Percentiles rank a stretch among this genome's conserved stretches.
Conservation (phyloP, 1,139 yeast species). For the Candida sp. region DNA sequence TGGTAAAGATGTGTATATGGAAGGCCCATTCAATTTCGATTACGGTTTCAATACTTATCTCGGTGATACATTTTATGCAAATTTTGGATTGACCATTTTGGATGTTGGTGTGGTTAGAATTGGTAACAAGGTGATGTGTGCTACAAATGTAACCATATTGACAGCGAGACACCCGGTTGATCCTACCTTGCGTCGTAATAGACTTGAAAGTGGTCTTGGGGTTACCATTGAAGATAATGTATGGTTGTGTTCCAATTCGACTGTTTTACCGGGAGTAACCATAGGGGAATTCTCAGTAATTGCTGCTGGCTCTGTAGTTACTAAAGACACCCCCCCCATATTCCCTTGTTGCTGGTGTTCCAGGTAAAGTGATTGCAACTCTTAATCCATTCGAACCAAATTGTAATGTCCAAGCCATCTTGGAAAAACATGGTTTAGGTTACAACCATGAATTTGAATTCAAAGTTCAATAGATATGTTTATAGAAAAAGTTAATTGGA, state of each 20-base stretch:
- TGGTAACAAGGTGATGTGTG: conserved; percentile 58
- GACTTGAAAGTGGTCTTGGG: conserved; percentile 50
- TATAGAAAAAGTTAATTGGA: too few relatives aligned
- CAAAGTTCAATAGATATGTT: not conserved
- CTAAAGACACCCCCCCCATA: conserved; percentile 47
- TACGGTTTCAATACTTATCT: conserved; percentile 53
- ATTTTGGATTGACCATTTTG: conserved; percentile 53
- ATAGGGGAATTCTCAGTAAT: conserved; percentile 58
- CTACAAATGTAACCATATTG: conserved; percentile 58
- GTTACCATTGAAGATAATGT: conserved; percentile 57
- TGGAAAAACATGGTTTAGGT: conserved; percentile 9
- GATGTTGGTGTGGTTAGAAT: conserved; percentile 61
- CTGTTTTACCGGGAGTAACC: conserved; percentile 59
- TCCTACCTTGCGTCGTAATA: conserved; percentile 37
- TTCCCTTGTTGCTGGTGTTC: conserved; percentile 56
- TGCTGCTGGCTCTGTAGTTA: conserved; percentile 65
- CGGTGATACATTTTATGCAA: conserved; percentile 51
- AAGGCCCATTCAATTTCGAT: conserved; percentile 54
- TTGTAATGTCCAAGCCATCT: conserved; percentile 7
- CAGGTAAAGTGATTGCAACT: conserved; percentile 43
- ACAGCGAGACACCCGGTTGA: conserved; percentile 61
- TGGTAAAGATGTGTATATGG: conserved; percentile 37
- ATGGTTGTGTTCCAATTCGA: conserved; percentile 60
- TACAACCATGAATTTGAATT: not conserved
- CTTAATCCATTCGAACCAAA: conserved; percentile 7